Conservation (phyloP, 305 asterid species). For the Vinca major region DNA sequence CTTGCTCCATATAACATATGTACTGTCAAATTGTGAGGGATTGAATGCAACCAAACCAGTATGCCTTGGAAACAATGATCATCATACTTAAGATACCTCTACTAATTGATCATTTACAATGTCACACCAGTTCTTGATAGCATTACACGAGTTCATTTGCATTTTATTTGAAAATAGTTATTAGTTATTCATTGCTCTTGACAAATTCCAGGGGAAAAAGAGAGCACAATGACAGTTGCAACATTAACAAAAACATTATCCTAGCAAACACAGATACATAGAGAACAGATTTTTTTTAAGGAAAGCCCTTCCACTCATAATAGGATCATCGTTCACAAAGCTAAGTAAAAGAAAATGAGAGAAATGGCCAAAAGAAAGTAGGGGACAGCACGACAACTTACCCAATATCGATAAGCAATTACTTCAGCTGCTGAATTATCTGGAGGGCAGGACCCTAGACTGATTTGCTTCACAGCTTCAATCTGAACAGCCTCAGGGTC, state of each 20-base stretch:
- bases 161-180: not conserved
- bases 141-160: not conserved
- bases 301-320: not conserved
- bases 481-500: slow-evolving; percentile 98
- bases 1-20: not conserved
- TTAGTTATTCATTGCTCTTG: not conserved
- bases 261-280: too few species aligned
- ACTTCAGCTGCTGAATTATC: slow-evolving; percentile 81
- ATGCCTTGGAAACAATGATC: not conserved
- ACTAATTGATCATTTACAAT: not conserved
- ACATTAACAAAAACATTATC: not conserved
- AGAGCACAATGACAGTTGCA: not conserved
- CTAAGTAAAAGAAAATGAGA: not conserved
- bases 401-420: slow-evolving; percentile 87
- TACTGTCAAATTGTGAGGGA: slow-evolving; percentile 3
- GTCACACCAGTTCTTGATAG: not conserved
- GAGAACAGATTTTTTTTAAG: too few species aligned
- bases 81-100: not conserved
- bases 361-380: not conserved
- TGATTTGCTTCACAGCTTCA: slow-evolving; percentile 96
- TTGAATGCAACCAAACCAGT: slow-evolving; percentile 1
- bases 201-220: not conserved
- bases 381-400: slow-evolving; percentile 22
- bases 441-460: slow-evolving; percentile 67
- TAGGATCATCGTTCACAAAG: not conserved